phyloP scores from a whole-genome alignment of 2,329 filamentous ascomycete species.

The Biscogniauxia mediterranea region DNA sequence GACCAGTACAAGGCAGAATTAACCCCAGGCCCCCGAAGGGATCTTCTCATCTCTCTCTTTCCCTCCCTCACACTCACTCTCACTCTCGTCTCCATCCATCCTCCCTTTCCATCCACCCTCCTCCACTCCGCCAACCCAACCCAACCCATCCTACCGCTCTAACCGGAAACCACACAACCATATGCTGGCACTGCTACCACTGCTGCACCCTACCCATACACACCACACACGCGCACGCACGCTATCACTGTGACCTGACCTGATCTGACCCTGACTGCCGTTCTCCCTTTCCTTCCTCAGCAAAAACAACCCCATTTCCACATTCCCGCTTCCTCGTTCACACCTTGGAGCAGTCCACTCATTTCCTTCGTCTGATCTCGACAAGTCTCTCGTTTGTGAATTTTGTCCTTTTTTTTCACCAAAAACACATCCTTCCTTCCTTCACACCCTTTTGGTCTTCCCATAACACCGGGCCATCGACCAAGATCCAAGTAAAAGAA shows the following conservation, averaged over 20 bases:
- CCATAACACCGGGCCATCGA: not conserved
- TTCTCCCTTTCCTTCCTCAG: conserved; percentile 17
- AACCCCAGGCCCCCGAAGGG: not conserved
- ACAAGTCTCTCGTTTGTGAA: conserved; percentile 25
- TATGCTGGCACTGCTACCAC: too few species aligned
- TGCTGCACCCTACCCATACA: not conserved
- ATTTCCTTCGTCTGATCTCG: conserved; percentile 26
- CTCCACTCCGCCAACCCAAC: not conserved
- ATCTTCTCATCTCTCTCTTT: not conserved
- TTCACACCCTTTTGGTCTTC: not conserved
- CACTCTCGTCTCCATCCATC: conserved; percentile 13
- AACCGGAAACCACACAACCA: not conserved
- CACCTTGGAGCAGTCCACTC: conserved; percentile 26
- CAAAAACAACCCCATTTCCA: conserved; percentile 28
- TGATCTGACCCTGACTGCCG: conserved; percentile 6
- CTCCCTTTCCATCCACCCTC: conserved; percentile 14
- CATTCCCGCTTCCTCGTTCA: conserved; percentile 20
- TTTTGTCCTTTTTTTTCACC: conserved; percentile 17
- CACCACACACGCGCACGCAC: not conserved
- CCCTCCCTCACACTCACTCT: not conserved
- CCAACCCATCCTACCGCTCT: too few species aligned
- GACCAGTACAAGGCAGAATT: not conserved
- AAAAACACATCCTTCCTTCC: not conserved
- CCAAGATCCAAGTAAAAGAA: not conserved
- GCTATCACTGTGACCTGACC: not conserved